Base-by-base conservation (phyloP, 2,329 filamentous ascomycete species). In the Fusarium chaquense region DNA sequence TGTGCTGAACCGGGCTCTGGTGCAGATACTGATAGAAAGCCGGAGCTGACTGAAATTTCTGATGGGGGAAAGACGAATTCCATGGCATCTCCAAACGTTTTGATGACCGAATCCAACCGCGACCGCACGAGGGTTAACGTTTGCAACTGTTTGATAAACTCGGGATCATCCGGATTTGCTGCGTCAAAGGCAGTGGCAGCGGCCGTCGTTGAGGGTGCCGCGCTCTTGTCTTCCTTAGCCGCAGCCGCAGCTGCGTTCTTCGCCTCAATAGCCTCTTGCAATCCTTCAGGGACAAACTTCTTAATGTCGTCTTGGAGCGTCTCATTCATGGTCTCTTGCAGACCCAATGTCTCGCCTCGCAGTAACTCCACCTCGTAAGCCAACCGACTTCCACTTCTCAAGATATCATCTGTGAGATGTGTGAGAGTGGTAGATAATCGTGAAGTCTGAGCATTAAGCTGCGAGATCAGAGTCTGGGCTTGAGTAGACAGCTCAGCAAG, bases 301-400 rank as follows among this genome's bases (percentile, higher is more conserved):
- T 83, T 81, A 33, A 97, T 88, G 72, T 97, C 92, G 6, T 89
- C 85, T 47, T 88, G 87, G 44, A 97, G 80, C 0, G 86, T 88
- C 70, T 94, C 92, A 7, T 89, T 88, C 73, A 98, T 82, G 3
- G 91, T 86, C 76, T 98, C 94, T 1, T 90, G 89, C 36, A 98
- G 83, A n/a, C 91, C 87, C 47, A 94, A 81, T 4, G 93, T 92
- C 80, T 98, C 94, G 67, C 94, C 94, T n/a, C 94, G 89, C 50
- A 98, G 81, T 20, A 98, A 87, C 80, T 98, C 95, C 22, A 98
- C 95, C 80, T 98, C 93, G 76, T 99, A 99, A 22, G 94, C 93
- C 60, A 99, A 83, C 6, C 95, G 87, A 69, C 93, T 93, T 28
- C 94, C 93, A 75, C 93, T 94, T 60, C 96, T 89, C 66, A 99